Base-by-base conservation (phyloP, 2,329 filamentous ascomycete genomes). In the Penicillium italicum region DNA sequence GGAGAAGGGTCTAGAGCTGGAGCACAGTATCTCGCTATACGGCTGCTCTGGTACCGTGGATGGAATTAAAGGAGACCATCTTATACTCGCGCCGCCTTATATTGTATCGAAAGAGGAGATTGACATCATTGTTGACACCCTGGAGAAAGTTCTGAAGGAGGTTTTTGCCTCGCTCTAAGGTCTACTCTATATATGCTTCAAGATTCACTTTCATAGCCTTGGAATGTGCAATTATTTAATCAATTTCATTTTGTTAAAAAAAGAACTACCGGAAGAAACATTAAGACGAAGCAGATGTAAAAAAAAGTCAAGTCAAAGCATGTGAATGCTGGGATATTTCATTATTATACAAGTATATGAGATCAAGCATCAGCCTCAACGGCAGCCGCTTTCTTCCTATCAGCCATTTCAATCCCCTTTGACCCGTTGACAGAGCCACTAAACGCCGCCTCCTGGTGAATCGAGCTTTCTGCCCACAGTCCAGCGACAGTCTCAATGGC, bases 401-500 rank as follows among this genome's bases (percentile, higher is more conserved):
- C 60, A 16, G 56, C 55, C n/a, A 50, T 36, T 37, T 62, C 63
- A 22, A 60, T 48, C 8, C 60, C 60, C 33, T 48, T 50, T 20
- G 59, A 46, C 31, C 53, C 59, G 26, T 64, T 64, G 2, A 38
- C 45, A 28, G 61, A 62, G 5, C 64, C 70, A 57, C 69, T 69
- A 3, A 57, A 24, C 10, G 58, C 56, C 14, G 61, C 54, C 16
- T 64, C 56, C 28, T 61, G 62, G 16, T 65, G 52, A 24, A 66
- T 61, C 5, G 64, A 65, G 24, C 58, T 69, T 16, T 69, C 60
- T 9, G 68, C 69, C 79, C 79, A 81, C 58, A 94, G 79, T 43
- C 89, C 88, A 44, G 89, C 89, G 14, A 92, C 90, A 26, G 91
- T 89, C 77, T 97, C 92, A 3, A 93, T 87, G 0, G 89, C 92